Base-by-base conservation (phyloP, 345 rosid species). In the Gossypium raimondii region DNA sequence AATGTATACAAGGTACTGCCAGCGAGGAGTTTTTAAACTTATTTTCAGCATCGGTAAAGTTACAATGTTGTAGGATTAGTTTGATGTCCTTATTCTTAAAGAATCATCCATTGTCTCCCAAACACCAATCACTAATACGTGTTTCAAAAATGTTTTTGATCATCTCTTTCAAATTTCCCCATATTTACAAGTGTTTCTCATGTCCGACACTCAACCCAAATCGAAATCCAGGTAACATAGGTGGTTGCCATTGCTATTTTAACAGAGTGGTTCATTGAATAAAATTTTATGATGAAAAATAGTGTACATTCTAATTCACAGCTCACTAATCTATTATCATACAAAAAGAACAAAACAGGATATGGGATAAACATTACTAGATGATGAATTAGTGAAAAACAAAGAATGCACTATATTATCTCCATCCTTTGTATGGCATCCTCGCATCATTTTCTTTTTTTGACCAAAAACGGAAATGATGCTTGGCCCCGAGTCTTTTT, bases 251-350 rank as follows among this genome's bases (percentile, higher is more conserved):
- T 34, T 34, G 41, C 41, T 34, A 34, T 34, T 34, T 34, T 53
- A 53, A 53, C 68, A 41, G 16, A 17, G 50, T 41, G 68, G 25
- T 67, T 53, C 56, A 8, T 52, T 52, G 56, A 52, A 52, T 17
- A 53, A n/a, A n/a, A 55, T 2, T 45, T 2, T 55, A 55, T 8
- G 59, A n/a, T 9, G 24, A 18, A 34, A 72, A 72, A 72, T 58
- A 58, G 41, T 34, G 62, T 70, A 53, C 25, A 29, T 53, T 52
- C 38, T 53, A 70, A 70, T 70, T 24, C 74, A 70, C 74, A 70
- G 62, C 7, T 5, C 41, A 5, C 41, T 34, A 34, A 34, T 34
- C 41, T 34, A 34, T 34, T 34, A 34, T 34, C 41, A 4, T 34
- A 34, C 41, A 34, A 34, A 34, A 34, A 34, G 41, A 34, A 34